Evolutionary conservation across 2,329 filamentous ascomycete genomes (phyloP).

Genomic region (Colletotrichum spaethianum): DNA sequence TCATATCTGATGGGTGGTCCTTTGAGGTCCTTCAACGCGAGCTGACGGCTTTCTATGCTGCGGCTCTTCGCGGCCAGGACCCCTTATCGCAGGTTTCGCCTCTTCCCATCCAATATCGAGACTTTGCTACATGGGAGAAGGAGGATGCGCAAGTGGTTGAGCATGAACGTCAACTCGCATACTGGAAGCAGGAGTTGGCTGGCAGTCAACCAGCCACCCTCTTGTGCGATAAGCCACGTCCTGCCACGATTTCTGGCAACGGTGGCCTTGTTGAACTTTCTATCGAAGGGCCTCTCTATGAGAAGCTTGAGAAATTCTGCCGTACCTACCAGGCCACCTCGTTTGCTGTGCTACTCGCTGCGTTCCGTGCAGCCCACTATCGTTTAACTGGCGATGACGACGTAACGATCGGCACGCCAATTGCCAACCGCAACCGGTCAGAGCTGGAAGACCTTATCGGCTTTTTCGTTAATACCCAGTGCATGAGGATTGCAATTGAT

Average conservation of each 20-base stretch:
- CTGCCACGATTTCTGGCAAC: slow-evolving; percentile 36
- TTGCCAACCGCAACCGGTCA: slow-evolving; percentile 25
- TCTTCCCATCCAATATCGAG: slow-evolving; percentile 7
- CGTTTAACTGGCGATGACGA: slow-evolving; percentile 41
- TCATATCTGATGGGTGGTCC: slow-evolving; percentile 25
- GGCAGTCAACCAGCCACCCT: slow-evolving; percentile 35
- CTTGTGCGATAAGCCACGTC: slow-evolving; percentile 35
- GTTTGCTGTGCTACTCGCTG: slow-evolving; percentile 39
- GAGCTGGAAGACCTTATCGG: slow-evolving; percentile 41
- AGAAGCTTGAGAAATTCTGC: slow-evolving; percentile 34
- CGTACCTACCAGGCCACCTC: slow-evolving; percentile 16
- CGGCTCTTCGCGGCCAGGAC: not conserved
- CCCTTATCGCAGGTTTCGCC: not conserved
- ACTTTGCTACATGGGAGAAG: not conserved
- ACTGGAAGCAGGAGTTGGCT: slow-evolving; percentile 47
- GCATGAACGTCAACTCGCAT: not conserved
- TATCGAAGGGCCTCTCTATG: slow-evolving; percentile 33
- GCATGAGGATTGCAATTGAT: slow-evolving; percentile 40
- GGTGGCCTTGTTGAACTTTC: slow-evolving; percentile 22
- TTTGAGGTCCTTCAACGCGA: slow-evolving; percentile 2
- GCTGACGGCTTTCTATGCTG: not conserved
- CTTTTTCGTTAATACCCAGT: slow-evolving; percentile 46
- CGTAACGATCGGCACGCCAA: slow-evolving; percentile 34
- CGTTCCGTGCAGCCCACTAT: slow-evolving; percentile 39
- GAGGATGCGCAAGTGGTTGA: not conserved